These are phyloP conservation scores for Calophaca sinica DNA, from an alignment of 306 rosid genomes.

Conservation along the genomic window DNA sequence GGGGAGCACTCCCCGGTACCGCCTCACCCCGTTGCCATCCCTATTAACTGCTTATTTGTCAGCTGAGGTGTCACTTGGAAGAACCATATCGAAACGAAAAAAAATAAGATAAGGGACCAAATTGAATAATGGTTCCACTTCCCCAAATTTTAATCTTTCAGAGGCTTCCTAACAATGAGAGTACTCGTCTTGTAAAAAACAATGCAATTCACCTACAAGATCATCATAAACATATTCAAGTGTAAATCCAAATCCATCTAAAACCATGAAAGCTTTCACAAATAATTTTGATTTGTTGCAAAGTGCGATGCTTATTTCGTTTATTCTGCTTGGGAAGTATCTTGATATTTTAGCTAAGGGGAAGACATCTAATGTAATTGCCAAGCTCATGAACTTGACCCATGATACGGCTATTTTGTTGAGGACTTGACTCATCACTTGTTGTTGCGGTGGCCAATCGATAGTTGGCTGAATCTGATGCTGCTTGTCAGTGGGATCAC, in stretches of 20 bases:
- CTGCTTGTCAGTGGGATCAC: slow-evolving; percentile 92
- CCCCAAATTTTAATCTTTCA: no score
- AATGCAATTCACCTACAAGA: slow-evolving; percentile 79
- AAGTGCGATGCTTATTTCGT: slow-evolving; percentile 85
- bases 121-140: no score
- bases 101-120: no score
- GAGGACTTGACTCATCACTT: slow-evolving; percentile 89
- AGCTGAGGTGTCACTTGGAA: no score
- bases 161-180: slow-evolving; percentile 83
- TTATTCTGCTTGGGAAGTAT: slow-evolving; percentile 87
- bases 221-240: slow-evolving; percentile 25
- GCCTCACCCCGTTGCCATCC: no score
- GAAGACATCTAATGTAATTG: slow-evolving; percentile 87
- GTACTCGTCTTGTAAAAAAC: slow-evolving; percentile 96
- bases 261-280: not conserved
- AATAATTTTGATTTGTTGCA: not conserved
- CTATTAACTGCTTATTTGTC: no score
- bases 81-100: no score
- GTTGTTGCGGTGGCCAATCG: slow-evolving; percentile 92
- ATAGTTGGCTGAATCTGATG: slow-evolving; percentile 66
- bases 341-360: slow-evolving; percentile 89
- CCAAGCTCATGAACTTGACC: slow-evolving; percentile 82
- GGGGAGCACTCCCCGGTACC: no score
- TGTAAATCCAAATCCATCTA: slow-evolving; percentile 21
- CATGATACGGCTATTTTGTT: slow-evolving; percentile 75